Base-by-base conservation (phyloP, 768 basidiomycete species). In the Trametes villosa region DNA sequence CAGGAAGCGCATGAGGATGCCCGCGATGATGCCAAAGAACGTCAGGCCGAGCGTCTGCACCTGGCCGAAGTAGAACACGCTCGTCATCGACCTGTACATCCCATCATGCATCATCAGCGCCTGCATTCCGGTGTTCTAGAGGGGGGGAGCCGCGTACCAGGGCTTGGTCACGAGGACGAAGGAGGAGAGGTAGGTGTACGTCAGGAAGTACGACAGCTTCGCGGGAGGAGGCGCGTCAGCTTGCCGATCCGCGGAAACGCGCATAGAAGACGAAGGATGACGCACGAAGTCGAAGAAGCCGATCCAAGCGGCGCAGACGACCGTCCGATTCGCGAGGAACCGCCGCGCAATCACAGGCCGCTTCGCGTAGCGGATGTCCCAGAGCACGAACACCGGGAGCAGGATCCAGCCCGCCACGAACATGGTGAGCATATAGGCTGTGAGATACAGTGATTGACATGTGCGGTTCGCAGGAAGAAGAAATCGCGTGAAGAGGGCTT, bases 141-240 rank as follows among this genome's bases (percentile, higher is more conserved):
- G 11, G 12, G 20, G 2, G 12, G 9, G 13, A 24, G 4, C 2
- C 7, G 36, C 60, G 38, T 30, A 64, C 66, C 66, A 67, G 31
- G 65, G 64, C 57, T 67, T 69, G 22, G 65, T 64, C 20, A 71
- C 73, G 50, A 82, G 57, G 36, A 88, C 80, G 70, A 86, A 90
- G 1, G 86, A 87, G 74, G 84, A 91, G 17, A 91, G 81, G 68
- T 91, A 92, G 12, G 88, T 85, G 72, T 77, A 88, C 1, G 88
- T 87, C 42, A 92, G 78, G 76, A 83, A 86, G 74, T 82, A 87
- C 4, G 85, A 84, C 62, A 83, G 66, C 85, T 87, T 49, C 6
- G 34, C 24, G 22, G 33, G 24, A 27, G 20, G 9, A 13, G 24
- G n/a, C 49, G 52, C 6, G 34, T 70, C 31, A 57, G 50, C 22